Base-by-base conservation (phyloP, 805 yeast species). In the Kodamaea hsintzibuensis region DNA sequence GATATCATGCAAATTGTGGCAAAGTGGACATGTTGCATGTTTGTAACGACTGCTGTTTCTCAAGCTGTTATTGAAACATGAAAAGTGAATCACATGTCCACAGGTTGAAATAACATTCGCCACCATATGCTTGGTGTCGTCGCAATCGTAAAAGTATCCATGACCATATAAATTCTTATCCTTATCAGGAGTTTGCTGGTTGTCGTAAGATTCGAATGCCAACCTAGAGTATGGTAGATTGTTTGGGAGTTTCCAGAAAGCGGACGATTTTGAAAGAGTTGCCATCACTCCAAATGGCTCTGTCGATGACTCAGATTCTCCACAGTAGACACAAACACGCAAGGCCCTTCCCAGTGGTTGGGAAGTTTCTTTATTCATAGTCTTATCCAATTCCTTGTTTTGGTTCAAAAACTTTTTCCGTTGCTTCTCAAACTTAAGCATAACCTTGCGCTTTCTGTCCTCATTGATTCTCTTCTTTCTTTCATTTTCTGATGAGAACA, bases 271-370 rank as follows among this genome's bases (percentile, higher is more conserved):
- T 1, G 78, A 71, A 12, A 77, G 73, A 33, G 78, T 76, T 3
- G 80, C 78, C 1, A 90, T 85, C n/a, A 84, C 65, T 9, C 89
- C 89, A 66, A 87, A 81, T 0, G 81, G 56, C 35, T 80, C 80
- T 13, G 75, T 69, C 10, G 45, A n/a, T 3, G 55, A 51, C 42
- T 63, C 68, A 5, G 40, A 35, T 19, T 65, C 69, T 1, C 70
- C 70, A 53, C 69, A 66, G 13, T 60, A 57, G 10, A 66, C 66
- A 53, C 69, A 66, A 2, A 27, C 37, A n/a, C 60, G 50, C 33
- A 46, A 46, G 12, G 50, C 52, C 1, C 64, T 40, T 17, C 19
- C 44, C 22, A 14, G 16, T 7, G 35, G 7, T 12, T 30, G 35
- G 10, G 59, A 40, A 56, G 42, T 25, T 14, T 60, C 52, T 2